Percentiles rank a stretch among this genome's conserved stretches.
Evolutionary conservation across 805 yeast species (phyloP).

Genomic region (Jamesozyma jinghongensis): DNA sequence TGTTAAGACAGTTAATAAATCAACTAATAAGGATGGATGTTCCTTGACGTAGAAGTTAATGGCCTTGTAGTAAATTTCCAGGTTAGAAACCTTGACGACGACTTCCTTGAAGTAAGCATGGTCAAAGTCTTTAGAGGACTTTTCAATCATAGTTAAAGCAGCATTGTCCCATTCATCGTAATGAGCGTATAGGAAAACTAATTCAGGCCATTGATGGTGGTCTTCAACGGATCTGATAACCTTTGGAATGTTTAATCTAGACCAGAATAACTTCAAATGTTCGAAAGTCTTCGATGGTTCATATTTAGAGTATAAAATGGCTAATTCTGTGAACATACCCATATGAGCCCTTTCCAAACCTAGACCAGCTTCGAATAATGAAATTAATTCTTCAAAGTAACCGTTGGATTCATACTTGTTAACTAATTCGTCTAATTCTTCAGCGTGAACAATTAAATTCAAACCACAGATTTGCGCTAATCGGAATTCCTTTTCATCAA

Average conservation of each 20-base stretch:
- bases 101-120: constrained; percentile 92
- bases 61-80: constrained; percentile 95
- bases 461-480: constrained; percentile 98
- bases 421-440: constrained; percentile 86
- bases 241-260: constrained; percentile 95
- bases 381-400: constrained; percentile 81
- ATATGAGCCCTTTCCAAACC: constrained; percentile 97
- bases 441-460: constrained; percentile 94
- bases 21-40: constrained; percentile 85
- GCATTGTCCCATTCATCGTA: constrained; percentile 99
- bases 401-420: constrained; percentile 81
- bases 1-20: constrained; percentile 70
- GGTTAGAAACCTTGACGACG: constrained; percentile 85
- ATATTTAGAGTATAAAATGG: constrained; percentile 83
- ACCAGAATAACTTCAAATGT: constrained; percentile 95
- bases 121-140: constrained; percentile 85
- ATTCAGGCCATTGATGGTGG: constrained; percentile 93
- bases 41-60: constrained; percentile 87
- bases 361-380: constrained; percentile 90
- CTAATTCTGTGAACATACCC: constrained; percentile 99
- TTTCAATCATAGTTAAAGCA: constrained; percentile 91
- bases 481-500: constrained; percentile 89
- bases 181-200: constrained; percentile 92
- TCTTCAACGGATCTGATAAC: constrained; percentile 88
- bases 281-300: constrained; percentile 87